Evolutionary conservation across 225 moss, liverwort and hornwort genomes (phyloP).

Genomic region (Physcomitrellopsis africana): DNA sequence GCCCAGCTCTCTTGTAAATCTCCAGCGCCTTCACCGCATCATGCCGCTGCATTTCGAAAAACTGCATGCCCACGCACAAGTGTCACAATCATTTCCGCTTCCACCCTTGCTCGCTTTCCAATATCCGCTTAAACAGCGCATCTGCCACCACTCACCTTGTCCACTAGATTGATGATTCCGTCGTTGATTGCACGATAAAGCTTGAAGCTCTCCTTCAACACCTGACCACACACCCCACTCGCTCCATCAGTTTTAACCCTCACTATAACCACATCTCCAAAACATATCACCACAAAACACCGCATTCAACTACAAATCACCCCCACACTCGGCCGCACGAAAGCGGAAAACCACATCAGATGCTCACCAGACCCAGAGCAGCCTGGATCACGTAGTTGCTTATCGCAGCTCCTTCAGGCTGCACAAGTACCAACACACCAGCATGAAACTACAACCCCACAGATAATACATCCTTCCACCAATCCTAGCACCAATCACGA

Average conservation of each 20-base stretch:
- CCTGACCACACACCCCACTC: conserved; percentile 49
- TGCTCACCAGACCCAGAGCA: too few relatives aligned
- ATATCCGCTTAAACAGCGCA: background rate
- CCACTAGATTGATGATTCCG: too few relatives aligned
- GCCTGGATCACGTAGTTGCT: too few relatives aligned
- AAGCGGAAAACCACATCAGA: background rate
- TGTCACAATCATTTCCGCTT: background rate
- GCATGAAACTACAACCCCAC: too few relatives aligned
- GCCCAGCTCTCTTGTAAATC: conserved; percentile 83
- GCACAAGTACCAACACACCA: too few relatives aligned
- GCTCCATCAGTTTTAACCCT: background rate
- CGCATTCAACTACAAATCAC: background rate
- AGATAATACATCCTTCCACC: too few relatives aligned
- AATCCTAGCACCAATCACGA: too few relatives aligned
- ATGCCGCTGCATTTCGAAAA: conserved; percentile 42
- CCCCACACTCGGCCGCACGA: background rate
- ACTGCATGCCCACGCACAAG: conserved; percentile 28
- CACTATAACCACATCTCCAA: background rate
- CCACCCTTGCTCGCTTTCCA: background rate
- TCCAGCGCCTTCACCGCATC: conserved; percentile 37
- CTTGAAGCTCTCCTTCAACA: conserved; percentile 99
- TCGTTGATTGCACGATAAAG: conserved; percentile 97
- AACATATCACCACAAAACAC: background rate
- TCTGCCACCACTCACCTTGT: conserved; percentile 66
- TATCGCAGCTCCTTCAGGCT: too few relatives aligned